Base-by-base conservation (phyloP, 495 filamentous ascomycete species). In the Lasiosphaeria ovina region DNA sequence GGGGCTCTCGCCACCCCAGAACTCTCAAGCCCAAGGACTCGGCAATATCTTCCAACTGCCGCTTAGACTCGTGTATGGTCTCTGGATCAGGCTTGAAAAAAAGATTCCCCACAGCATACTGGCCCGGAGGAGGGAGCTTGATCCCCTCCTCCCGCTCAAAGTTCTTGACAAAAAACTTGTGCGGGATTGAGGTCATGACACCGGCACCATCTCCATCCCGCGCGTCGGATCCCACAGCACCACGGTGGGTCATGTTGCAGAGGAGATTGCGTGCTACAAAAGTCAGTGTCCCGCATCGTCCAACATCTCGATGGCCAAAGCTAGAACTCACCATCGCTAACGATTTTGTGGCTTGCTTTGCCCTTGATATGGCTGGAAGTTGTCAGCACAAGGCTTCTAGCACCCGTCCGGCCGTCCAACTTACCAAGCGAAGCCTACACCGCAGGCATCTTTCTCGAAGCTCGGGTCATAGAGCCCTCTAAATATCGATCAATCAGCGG, bases 231-330 rank as follows among this genome's bases (percentile, higher is more conserved):
- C 94, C 94, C 68, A 99, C 94, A 57, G 94, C 94, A 79, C 94
- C 94, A 72, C 94, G 88, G 79, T 99, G 94, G 83, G 94, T 98
- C 94, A 99, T 99, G 82, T 99, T 99, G 79, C 95, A 99, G 58
- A 99, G 86, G 48, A 99, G 83, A 73, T 92, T 93, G 62, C 91
- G 89, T 55, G 94, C 92, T 95, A 67, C 16, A 16, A 10, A 9
- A 7, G 60, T 66, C 57, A 68, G 40, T 17, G 3, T 44, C 40
- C 49, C 14, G 63, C 63, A 33, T 34, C 31, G 60, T 44, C 14
- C 33, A 35, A 17, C 36, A 50, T 4, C 12, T n/a, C 8, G 44
- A 11, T 9, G 11, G 34, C 14, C 1, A 0, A 49, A 35, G 12
- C 6, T 54, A 55, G 55, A 63, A 75, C 88, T 77, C 81, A 96